Evolutionary conservation across 306 rosid species (phyloP).

Genomic region (Carpinus viminea): DNA sequence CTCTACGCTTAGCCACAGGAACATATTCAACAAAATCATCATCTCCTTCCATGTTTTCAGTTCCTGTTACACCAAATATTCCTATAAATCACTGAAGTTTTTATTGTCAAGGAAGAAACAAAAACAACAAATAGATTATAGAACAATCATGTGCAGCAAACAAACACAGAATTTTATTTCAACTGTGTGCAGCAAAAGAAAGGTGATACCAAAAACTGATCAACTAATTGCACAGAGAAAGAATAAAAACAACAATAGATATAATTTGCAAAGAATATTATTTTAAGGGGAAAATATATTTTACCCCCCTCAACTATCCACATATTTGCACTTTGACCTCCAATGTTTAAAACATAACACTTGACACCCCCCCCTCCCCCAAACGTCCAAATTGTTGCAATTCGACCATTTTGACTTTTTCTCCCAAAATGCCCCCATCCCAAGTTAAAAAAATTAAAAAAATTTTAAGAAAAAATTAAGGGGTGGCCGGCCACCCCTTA

Average conservation of each 20-base stretch:
- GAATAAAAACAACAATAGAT: not conserved
- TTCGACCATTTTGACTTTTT: too few species aligned
- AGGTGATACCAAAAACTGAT: not conserved
- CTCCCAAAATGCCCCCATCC: too few species aligned
- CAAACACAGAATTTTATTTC: too few species aligned
- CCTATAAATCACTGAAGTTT: not conserved
- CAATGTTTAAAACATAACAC: too few species aligned
- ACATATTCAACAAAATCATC: slow-evolving; percentile 79
- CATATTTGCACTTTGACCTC: too few species aligned
- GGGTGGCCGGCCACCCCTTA: too few species aligned
- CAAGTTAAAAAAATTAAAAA: too few species aligned
- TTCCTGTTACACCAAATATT: not conserved
- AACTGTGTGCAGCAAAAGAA: not conserved
- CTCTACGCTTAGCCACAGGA: slow-evolving; percentile 90
- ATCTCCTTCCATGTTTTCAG: slow-evolving; percentile 58
- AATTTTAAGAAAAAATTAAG: too few species aligned
- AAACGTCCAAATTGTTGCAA: too few species aligned
- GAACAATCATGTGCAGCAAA: not conserved
- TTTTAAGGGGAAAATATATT: not conserved
- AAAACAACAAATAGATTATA: not conserved
- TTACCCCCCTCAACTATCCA: too few species aligned
- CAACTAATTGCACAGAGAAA: not conserved
- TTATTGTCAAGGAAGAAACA: not conserved
- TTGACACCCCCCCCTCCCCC: too few species aligned
- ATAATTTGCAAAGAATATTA: not conserved